These are phyloP conservation scores for Thermomucor indicae-seudaticae DNA, from an alignment of 371 early-diverging fungal genomes.

Conservation along the genomic window DNA sequence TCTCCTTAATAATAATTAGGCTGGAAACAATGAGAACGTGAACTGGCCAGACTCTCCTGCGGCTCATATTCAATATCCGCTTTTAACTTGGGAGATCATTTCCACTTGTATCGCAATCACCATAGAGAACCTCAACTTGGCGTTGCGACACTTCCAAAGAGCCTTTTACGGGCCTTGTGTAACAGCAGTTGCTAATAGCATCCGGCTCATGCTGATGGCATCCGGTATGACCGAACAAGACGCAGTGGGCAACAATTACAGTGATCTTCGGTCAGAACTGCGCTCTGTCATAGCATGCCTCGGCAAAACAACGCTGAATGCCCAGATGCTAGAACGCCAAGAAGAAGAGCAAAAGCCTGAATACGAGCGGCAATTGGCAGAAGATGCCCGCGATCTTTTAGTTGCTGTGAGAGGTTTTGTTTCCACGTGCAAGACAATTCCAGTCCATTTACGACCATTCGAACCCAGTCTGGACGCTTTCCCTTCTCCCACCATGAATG, in stretches of 20 bases:
- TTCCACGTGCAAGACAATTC: slow-evolving; percentile 21
- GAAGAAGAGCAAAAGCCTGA: slow-evolving; percentile 36
- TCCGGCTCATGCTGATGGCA: slow-evolving; percentile 79
- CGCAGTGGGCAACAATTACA: slow-evolving; percentile 48
- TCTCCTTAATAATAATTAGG: too few relatives aligned
- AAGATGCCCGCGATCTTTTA: slow-evolving; percentile 25
- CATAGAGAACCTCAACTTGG: slow-evolving; percentile 52
- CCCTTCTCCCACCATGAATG: background rate
- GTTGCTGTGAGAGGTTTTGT: slow-evolving; percentile 23
- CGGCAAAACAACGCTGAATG: slow-evolving; percentile 73
- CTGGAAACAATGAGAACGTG: too few relatives aligned
- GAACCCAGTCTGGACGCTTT: background rate
- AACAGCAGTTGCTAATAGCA: slow-evolving; percentile 65
- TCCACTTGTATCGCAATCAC: slow-evolving; percentile 57
- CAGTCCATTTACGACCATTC: slow-evolving; percentile 11
- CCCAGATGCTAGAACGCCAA: slow-evolving; percentile 49
- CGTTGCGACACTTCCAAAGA: slow-evolving; percentile 46
- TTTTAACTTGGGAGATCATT: slow-evolving; percentile 62
- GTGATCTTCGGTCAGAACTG: slow-evolving; percentile 66
- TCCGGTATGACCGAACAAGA: slow-evolving; percentile 69
- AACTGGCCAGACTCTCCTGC: background rate
- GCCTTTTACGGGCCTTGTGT: slow-evolving; percentile 48
- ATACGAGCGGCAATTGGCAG: slow-evolving; percentile 42
- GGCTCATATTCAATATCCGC: too few relatives aligned
- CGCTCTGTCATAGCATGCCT: slow-evolving; percentile 73